Evolutionary conservation across 1,139 yeast genomes (phyloP), one percentile per base, ranked within the genome.

Genomic region (Arxiozyma heterogenica): DNA sequence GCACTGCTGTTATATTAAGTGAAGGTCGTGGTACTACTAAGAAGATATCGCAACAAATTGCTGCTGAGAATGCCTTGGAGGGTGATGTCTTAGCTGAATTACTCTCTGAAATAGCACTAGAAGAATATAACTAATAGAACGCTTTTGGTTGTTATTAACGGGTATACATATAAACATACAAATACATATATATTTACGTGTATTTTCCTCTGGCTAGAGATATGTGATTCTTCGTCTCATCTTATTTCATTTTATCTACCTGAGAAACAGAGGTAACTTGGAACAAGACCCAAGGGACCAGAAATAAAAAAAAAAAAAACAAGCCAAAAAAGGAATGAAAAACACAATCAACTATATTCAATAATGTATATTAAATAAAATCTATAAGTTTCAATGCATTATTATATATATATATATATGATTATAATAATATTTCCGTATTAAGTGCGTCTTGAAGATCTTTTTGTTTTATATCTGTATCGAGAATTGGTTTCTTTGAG

Each of bases 391-490:
- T 27, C 8, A 22, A 44, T 44, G 25, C 22, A 44, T 44, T 22
- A 23, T 1, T 18, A 39, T 39, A 7, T 25, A 20, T 27, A 42
- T 17, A 39, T 22, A 1, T 23, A 39, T 22, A 1, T 23, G 22
- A 23, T 52, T 51, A 54, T 22, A 53, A 45, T 9, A 52, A 3
- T 8, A 55, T 44, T 43, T 69, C 68, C 41, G 71, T 67, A 49
- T 67, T 66, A 43, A 76, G 63, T 1, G 81, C 80, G 43, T 76
- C 80, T 53, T 67, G 65, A 34, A 77, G 61, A 7, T 77, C 78
- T 6, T 72, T 70, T 57, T 74, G 75, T 65, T 53, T 71, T 63
- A 20, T 75, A 22, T 22, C 47, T 18, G 44, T 65, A 47, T 69
- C 72, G 18, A 79, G 54, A n/a, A 73, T 74, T 18, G 75, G 64